These are phyloP conservation scores for Ophiostoma quercus DNA, from an alignment of 2,329 filamentous ascomycete genomes.

Conservation along the genomic window DNA sequence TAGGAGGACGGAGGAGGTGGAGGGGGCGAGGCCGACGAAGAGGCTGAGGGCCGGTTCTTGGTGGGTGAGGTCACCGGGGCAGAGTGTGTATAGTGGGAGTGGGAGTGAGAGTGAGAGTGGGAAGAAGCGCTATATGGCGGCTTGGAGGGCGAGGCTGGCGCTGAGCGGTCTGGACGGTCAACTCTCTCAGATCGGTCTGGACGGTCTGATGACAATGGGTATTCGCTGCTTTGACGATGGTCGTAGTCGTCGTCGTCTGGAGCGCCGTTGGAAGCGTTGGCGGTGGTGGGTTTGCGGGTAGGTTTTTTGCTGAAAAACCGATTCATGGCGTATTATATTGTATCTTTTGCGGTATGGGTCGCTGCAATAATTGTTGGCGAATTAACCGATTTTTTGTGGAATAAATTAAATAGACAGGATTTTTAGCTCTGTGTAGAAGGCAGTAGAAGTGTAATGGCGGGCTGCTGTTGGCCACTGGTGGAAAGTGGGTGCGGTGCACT, in stretches of 20 bases:
- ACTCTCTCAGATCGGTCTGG: background rate
- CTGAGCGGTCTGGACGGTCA: background rate
- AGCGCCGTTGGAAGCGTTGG: conserved; percentile 31
- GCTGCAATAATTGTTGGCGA: background rate
- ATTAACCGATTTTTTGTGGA: conserved; percentile 7
- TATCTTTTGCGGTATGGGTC: background rate
- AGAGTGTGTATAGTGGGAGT: background rate
- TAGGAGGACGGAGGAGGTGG: conserved; percentile 2
- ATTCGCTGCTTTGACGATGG: conserved; percentile 28
- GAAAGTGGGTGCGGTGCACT: background rate
- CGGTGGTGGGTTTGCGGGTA: conserved; percentile 42
- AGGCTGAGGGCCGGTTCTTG: conserved; percentile 8
- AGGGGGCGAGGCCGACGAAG: conserved; percentile 17
- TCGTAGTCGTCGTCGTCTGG: conserved; percentile 37
- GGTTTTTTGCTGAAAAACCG: conserved; percentile 48
- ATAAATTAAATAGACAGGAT: background rate
- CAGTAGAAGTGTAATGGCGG: background rate
- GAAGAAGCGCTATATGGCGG: conserved; percentile 22
- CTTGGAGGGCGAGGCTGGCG: conserved; percentile 33
- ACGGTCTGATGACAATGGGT: background rate
- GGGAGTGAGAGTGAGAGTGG: conserved; percentile 2
- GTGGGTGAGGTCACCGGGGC: conserved; percentile 9
- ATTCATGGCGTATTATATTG: conserved; percentile 40
- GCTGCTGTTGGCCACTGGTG: background rate
- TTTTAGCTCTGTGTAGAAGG: background rate